A percentile compares a stretch with the other conserved stretches of the same genome.
phyloP scores from a whole-genome alignment of 805 yeast species.

The Teunomyces tritomae region DNA sequence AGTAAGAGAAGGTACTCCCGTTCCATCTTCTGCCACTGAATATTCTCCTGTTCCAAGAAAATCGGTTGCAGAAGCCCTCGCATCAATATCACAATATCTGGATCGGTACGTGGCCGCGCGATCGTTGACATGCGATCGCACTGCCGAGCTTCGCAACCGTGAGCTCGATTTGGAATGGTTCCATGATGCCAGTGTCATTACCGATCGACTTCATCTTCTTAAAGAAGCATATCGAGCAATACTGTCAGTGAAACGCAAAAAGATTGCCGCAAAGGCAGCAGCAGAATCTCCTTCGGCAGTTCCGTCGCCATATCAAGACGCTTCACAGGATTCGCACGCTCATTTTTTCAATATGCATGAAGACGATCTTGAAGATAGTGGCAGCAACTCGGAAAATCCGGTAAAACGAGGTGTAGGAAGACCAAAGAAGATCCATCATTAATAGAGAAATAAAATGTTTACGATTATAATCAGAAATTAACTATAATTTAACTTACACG shows the following conservation, averaged over 20 bases:
- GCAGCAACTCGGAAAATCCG: conserved; percentile 10
- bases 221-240: conserved; percentile 27
- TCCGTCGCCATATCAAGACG: neutral
- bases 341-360: conserved; percentile 4
- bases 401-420: neutral
- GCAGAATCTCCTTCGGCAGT: neutral
- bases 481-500: neutral
- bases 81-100: conserved; percentile 7
- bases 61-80: conserved; percentile 8
- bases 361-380: conserved; percentile 16
- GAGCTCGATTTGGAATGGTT: conserved; percentile 19
- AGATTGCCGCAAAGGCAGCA: conserved; percentile 2
- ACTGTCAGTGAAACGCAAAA: conserved; percentile 19
- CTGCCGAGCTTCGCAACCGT: conserved; percentile 1
- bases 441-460: no score
- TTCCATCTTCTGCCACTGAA: neutral
- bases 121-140: neutral
- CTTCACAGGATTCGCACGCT: neutral
- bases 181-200: conserved; percentile 19
- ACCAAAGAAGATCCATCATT: neutral
- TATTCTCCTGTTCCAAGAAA: neutral
- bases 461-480: neutral
- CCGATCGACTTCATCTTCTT: conserved; percentile 26
- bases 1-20: neutral
- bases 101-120: conserved; percentile 3